Conservation (phyloP, 768 basidiomycete species). For the Auriscalpium orientale region DNA sequence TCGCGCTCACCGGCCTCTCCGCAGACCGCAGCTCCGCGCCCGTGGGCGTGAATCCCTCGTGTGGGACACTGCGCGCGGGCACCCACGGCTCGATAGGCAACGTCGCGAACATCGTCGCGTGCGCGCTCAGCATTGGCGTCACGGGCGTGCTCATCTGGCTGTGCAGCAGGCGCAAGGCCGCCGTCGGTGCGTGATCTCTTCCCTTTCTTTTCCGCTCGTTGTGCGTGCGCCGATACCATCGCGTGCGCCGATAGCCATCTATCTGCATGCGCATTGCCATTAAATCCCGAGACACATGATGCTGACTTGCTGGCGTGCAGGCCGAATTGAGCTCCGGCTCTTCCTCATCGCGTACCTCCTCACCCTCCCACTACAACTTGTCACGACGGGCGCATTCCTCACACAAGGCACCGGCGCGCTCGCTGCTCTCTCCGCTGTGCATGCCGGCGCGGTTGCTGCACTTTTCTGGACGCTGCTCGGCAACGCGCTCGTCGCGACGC, state of each 20-base stretch:
- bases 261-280: too few species aligned
- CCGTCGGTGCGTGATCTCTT: slow-evolving; percentile 52
- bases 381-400: slow-evolving; percentile 75
- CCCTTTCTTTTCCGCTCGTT: neutral
- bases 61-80: slow-evolving; percentile 64
- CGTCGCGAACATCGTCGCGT: slow-evolving; percentile 80
- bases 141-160: slow-evolving; percentile 48
- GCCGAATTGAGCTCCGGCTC: slow-evolving; percentile 62
- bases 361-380: slow-evolving; percentile 70
- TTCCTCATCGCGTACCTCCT: slow-evolving; percentile 62
- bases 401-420: slow-evolving; percentile 69
- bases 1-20: slow-evolving; percentile 35
- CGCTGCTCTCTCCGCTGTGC: slow-evolving; percentile 67
- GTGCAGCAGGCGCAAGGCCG: slow-evolving; percentile 68
- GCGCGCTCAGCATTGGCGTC: slow-evolving; percentile 63
- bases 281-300: too few species aligned
- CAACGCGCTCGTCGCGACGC: slow-evolving; percentile 76
- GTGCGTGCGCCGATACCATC: neutral
- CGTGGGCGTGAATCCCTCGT: slow-evolving; percentile 75
- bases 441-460: slow-evolving; percentile 68
- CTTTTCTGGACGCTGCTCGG: slow-evolving; percentile 76
- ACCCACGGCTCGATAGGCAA: slow-evolving; percentile 61
- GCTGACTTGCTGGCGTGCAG: slow-evolving; percentile 25
- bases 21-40: slow-evolving; percentile 48
- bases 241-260: neutral